phyloP scores from a whole-genome alignment of 306 rosid genomes.

The Fragaria vesca region DNA sequence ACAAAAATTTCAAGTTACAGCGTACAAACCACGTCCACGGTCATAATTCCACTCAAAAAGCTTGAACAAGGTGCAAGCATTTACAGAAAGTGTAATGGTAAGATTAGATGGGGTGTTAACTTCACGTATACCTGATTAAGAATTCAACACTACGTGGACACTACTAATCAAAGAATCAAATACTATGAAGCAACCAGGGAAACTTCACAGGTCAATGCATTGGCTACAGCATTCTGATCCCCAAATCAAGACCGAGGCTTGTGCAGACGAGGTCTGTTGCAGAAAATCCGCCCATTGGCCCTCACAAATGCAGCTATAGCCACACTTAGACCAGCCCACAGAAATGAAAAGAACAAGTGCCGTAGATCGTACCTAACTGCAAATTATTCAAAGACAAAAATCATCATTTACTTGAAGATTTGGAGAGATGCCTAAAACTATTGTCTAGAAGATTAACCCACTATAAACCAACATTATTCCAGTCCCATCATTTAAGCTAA shows the following conservation, averaged over 20 bases:
- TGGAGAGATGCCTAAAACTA: background rate
- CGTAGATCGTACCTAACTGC: slow-evolving; percentile 75
- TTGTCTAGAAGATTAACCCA: background rate
- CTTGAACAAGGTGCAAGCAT: slow-evolving; percentile 13
- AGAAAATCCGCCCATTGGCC: slow-evolving; percentile 88
- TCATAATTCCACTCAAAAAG: slow-evolving; percentile 14
- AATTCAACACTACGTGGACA: slow-evolving; percentile 26
- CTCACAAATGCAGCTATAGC: slow-evolving; percentile 80
- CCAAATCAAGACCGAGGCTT: slow-evolving; percentile 51
- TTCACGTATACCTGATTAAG: slow-evolving; percentile 25
- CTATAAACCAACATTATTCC: background rate
- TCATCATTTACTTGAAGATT: slow-evolving; percentile 5
- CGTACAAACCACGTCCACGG: background rate
- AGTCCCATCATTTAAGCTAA: background rate
- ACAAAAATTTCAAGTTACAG: slow-evolving; percentile 13
- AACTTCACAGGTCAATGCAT: slow-evolving; percentile 23
- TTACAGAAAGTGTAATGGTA: slow-evolving; percentile 28
- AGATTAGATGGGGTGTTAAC: slow-evolving; percentile 17
- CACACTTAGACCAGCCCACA: slow-evolving; percentile 83
- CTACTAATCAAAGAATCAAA: slow-evolving; percentile 34
- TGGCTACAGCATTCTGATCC: slow-evolving; percentile 11
- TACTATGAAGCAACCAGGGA: slow-evolving; percentile 26
- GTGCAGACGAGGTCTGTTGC: slow-evolving; percentile 89
- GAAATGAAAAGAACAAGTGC: slow-evolving; percentile 73
- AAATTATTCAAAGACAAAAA: slow-evolving; percentile 13